phyloP scores from a whole-genome alignment of 2,329 filamentous ascomycete species.

The Talaromyces pinophilus region DNA sequence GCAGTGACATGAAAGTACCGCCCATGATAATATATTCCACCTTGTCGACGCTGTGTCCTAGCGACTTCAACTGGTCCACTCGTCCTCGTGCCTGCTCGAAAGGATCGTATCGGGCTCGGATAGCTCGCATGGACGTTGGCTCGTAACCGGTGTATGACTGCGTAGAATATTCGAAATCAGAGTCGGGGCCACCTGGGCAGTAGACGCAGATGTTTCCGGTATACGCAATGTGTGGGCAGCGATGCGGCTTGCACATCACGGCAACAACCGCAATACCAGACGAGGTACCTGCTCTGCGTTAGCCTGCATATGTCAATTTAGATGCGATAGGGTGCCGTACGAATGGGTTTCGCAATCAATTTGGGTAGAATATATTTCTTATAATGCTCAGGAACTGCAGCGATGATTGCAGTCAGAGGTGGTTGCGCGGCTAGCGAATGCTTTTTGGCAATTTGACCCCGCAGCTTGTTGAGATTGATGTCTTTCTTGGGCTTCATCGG shows the following conservation, averaged over 20 bases:
- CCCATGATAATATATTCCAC: constrained; percentile 99
- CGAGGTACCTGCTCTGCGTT: constrained; percentile 67
- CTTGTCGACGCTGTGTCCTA: constrained; percentile 97
- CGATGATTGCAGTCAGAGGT: constrained; percentile 93
- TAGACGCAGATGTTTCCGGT: constrained; percentile 99
- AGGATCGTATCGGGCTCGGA: constrained; percentile 93
- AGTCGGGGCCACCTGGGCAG: constrained; percentile 94
- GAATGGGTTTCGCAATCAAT: constrained; percentile 93
- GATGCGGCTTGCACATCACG: constrained; percentile 98
- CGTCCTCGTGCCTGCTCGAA: constrained; percentile 95
- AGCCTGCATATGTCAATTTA: background rate
- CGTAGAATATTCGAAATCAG: constrained; percentile 98
- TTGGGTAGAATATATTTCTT: constrained; percentile 99
- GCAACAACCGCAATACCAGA: constrained; percentile 97
- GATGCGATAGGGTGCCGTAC: constrained; percentile 50
- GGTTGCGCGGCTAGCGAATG: constrained; percentile 85
- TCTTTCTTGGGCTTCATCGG: constrained; percentile 73
- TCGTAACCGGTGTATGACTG: constrained; percentile 99
- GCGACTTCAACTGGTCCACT: constrained; percentile 92
- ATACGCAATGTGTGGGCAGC: constrained; percentile 96
- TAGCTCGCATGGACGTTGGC: constrained; percentile 96
- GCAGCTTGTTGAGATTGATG: constrained; percentile 86
- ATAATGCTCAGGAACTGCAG: constrained; percentile 97
- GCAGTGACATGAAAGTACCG: constrained; percentile 96
- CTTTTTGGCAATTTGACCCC: constrained; percentile 87